Base-by-base conservation (phyloP, 164 flowering plant species). In the Protea cynaroides region DNA sequence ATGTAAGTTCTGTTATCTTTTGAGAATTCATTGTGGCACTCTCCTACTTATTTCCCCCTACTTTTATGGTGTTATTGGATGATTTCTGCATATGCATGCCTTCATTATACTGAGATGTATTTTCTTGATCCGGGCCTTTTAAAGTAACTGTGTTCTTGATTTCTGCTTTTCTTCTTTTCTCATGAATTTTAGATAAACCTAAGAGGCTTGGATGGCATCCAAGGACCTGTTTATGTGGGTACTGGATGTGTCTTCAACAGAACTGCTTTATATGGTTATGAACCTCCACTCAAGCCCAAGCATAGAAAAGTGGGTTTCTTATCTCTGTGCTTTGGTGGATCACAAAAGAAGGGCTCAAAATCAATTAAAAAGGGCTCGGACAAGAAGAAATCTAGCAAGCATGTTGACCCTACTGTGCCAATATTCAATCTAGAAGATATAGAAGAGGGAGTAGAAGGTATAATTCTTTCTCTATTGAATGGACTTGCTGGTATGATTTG, bases 241-340 rank as follows among this genome's bases (percentile, higher is more conserved):
- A 83, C 85, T 0, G 87, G 87, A 8, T 83, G 85, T 70, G 87
- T 83, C 29, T 83, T 81, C 75, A 75, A 80, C 65, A 75, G 85
- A 74, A 76, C 75, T 59, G 87, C 87, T 38, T 70, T 83, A 24
- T 83, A 83, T 70, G 85, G 87, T 34, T 78, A 65, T 67, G 82
- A 80, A 59, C 82, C 88, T 64, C 85, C 88, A 58, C 57, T 71
- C 19, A 71, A 75, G 70, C 70, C 68, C 34, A 76, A 76, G 58
- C 76, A 63, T 36, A 81, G 70, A 70, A 78, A 74, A 43, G 44
- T 69, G 61, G 36, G 70, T 50, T 57, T 73, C 21, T 57, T 76
- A 7, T 70, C 76, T 25, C 38, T 22, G n/a, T 71, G 25, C 51
- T 80, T 74, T 60, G 82, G 83, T 59, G 82, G 82, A 25, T 71